Conservation (phyloP, 164 flowering plant species). For the Protea cynaroides region DNA sequence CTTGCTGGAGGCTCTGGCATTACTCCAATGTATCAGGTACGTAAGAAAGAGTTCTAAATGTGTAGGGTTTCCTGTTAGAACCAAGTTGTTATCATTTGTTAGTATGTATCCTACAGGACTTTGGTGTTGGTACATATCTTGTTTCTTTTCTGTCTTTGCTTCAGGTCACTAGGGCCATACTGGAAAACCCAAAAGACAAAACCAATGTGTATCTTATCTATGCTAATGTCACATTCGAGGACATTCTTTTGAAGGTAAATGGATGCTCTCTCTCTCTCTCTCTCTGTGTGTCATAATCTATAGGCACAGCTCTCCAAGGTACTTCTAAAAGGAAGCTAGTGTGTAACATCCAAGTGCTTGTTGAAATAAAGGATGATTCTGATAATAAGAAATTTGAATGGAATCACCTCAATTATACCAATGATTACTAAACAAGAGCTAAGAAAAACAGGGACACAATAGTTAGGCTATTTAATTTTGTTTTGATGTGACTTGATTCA, state of each 20-base stretch:
- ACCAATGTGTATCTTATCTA: constrained; percentile 86
- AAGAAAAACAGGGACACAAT: too few relatives aligned
- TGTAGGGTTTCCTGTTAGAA: too few relatives aligned
- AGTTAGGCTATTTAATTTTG: too few relatives aligned
- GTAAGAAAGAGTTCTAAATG: not conserved
- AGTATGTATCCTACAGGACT: not conserved
- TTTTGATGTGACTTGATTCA: too few relatives aligned
- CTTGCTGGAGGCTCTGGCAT: constrained; percentile 24
- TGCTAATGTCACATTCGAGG: constrained; percentile 89
- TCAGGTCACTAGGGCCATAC: constrained; percentile 78
- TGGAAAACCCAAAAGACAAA: constrained; percentile 34
- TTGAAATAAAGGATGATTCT: too few relatives aligned
- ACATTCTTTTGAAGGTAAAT: constrained; percentile 9
- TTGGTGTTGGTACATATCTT: not conserved
- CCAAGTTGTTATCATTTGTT: not conserved
- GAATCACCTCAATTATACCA: too few relatives aligned
- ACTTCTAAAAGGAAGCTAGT: not conserved
- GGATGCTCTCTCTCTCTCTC: constrained; percentile 33
- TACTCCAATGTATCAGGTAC: constrained; percentile 97
- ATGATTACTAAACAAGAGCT: too few relatives aligned
- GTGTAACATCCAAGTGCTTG: too few relatives aligned
- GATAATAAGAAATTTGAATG: too few relatives aligned
- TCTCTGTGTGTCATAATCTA: constrained; percentile 50
- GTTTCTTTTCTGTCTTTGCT: too few relatives aligned
- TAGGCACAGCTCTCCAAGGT: not conserved